phyloP scores from a whole-genome alignment of 148 eudicot genomes.

The Limonium bicolor region DNA sequence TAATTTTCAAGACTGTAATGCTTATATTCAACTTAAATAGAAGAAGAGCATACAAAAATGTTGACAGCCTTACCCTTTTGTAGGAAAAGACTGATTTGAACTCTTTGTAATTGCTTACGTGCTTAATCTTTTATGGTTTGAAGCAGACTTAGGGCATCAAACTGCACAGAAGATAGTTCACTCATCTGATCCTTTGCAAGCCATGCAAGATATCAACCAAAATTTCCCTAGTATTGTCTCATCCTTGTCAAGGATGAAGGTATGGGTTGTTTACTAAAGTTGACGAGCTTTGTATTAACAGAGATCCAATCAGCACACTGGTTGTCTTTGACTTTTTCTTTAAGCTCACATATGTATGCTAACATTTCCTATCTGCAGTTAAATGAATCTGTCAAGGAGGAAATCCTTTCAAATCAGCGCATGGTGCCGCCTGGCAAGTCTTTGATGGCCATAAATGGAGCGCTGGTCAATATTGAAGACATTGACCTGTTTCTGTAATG shows the following conservation, averaged over 20 bases:
- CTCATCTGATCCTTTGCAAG: conserved; percentile 87
- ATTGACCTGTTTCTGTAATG: conserved; percentile 87
- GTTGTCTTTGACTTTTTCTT: background rate
- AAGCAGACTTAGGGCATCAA: conserved; percentile 94
- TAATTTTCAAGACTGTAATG: too few species aligned
- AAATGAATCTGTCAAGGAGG: conserved; percentile 92
- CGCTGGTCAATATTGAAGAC: conserved; percentile 85
- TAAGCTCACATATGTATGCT: conserved; percentile 6
- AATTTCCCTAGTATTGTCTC: conserved; percentile 96
- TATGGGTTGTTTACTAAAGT: conserved; percentile 7
- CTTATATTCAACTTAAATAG: too few species aligned
- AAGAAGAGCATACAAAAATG: too few species aligned
- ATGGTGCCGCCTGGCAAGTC: conserved; percentile 99
- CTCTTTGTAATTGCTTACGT: too few species aligned
- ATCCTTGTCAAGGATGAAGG: conserved; percentile 95
- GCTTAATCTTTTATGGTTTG: too few species aligned
- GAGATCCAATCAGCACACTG: too few species aligned
- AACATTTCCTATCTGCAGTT: conserved; percentile 65
- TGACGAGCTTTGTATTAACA: background rate
- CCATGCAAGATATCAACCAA: conserved; percentile 96
- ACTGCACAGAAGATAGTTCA: conserved; percentile 96
- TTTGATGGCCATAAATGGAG: conserved; percentile 90
- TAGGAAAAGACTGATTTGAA: too few species aligned
- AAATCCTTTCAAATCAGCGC: conserved; percentile 86
- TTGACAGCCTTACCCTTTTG: too few species aligned